phyloP scores from a whole-genome alignment of 768 basidiomycete genomes.

The Pulveroboletus ravenelii region DNA sequence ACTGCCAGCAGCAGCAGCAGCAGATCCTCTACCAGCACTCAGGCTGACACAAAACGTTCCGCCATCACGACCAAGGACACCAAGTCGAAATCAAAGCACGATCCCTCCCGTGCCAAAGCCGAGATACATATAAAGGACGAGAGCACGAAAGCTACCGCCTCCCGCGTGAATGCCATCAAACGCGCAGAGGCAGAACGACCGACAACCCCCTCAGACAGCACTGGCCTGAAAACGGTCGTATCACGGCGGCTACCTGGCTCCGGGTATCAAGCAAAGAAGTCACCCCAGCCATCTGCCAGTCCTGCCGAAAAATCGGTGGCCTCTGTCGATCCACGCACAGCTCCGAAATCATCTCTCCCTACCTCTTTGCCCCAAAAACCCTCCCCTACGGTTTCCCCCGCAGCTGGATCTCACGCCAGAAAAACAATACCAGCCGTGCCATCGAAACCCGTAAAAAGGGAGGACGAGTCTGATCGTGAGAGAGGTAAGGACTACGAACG shows the following conservation, averaged over 20 bases:
- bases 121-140: conserved; percentile 39
- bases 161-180: conserved; percentile 30
- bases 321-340: conserved; percentile 26
- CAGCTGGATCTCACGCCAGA: conserved; percentile 24
- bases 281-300: conserved; percentile 20
- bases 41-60: conserved; percentile 39
- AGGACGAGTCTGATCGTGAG: conserved; percentile 29
- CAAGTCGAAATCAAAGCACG: conserved; percentile 37
- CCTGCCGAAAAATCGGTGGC: conserved; percentile 22
- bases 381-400: conserved; percentile 24
- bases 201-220: conserved; percentile 18
- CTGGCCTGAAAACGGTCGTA: conserved; percentile 16
- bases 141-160: conserved; percentile 25
- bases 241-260: conserved; percentile 44
- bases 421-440: conserved; percentile 26
- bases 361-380: conserved; percentile 35
- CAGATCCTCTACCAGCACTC: conserved; percentile 23
- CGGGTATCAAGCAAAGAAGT: conserved; percentile 40
- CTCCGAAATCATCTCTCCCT: conserved; percentile 25
- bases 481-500: conserved; percentile 22
- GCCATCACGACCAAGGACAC: conserved; percentile 42
- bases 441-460: conserved; percentile 16
- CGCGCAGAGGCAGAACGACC: conserved; percentile 21
- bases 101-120: conserved; percentile 29
- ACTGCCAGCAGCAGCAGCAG: conserved; percentile 17